A percentile compares a stretch with the other conserved stretches of the same genome.
These are phyloP conservation scores for Cephaloascus fragrans DNA, from an alignment of 805 yeast genomes.

Conservation along the genomic window DNA sequence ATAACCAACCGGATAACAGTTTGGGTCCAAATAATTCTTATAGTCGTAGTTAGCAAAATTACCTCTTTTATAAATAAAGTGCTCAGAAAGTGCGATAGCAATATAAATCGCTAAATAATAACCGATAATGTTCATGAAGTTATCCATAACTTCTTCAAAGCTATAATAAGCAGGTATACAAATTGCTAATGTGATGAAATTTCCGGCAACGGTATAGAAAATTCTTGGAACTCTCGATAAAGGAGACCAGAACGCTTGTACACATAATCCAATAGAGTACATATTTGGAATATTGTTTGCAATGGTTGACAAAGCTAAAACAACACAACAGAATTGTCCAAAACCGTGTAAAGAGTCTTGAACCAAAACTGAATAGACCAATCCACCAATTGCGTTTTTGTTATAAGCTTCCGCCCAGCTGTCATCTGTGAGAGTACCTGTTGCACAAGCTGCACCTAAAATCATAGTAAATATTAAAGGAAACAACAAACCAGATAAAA, in stretches of 20 bases:
- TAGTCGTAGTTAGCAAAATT: conserved; percentile 51
- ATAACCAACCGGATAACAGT: conserved; percentile 58
- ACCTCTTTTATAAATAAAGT: conserved; percentile 66
- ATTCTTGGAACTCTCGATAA: conserved; percentile 73
- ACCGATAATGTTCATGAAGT: conserved; percentile 87
- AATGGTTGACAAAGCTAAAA: conserved; percentile 77
- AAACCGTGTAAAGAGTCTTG: conserved; percentile 77
- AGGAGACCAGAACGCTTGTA: conserved; percentile 76
- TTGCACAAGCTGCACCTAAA: conserved; percentile 80
- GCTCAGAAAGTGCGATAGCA: conserved; percentile 71
- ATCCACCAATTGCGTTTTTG: conserved; percentile 64
- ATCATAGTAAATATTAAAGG: conserved; percentile 69
- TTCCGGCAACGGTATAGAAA: conserved; percentile 71
- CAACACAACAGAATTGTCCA: conserved; percentile 82
- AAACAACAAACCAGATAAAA: conserved; percentile 50
- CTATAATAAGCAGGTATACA: conserved; percentile 81
- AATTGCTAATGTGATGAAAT: conserved; percentile 70
- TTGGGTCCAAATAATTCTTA: conserved; percentile 47
- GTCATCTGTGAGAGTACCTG: conserved; percentile 44
- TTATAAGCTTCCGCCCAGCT: conserved; percentile 42
- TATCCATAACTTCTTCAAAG: conserved; percentile 63
- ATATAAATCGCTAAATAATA: conserved; percentile 85
- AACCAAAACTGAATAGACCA: conserved; percentile 70
- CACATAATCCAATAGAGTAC: conserved; percentile 83
- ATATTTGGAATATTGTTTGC: conserved; percentile 90